These are phyloP conservation scores for Alternaria sp. DNA, from an alignment of 2,329 filamentous ascomycete genomes.

Conservation along the genomic window DNA sequence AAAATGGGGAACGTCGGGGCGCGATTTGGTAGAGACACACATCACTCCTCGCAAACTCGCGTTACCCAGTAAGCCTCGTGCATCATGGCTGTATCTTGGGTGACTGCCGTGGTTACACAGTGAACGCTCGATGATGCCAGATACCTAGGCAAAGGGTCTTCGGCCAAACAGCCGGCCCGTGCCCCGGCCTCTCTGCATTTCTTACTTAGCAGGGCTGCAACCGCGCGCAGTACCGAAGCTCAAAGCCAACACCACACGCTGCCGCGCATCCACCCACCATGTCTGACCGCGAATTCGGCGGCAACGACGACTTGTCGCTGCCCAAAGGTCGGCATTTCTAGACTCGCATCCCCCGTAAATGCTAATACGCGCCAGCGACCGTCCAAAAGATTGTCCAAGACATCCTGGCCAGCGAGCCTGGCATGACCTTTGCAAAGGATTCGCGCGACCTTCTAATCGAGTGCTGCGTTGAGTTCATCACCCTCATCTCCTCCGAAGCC, in stretches of 20 bases:
- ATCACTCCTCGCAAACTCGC: neutral
- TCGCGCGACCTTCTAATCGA: slow-evolving; percentile 95
- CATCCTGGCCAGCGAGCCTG: slow-evolving; percentile 78
- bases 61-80: neutral
- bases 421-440: slow-evolving; percentile 91
- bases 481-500: slow-evolving; percentile 95
- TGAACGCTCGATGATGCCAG: neutral
- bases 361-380: slow-evolving; percentile 58
- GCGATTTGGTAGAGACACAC: neutral
- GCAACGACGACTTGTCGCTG: slow-evolving; percentile 52
- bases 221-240: slow-evolving; percentile 5
- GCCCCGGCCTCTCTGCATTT: slow-evolving; percentile 6
- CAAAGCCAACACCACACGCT: slow-evolving; percentile 9
- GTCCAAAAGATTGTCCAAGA: slow-evolving; percentile 89
- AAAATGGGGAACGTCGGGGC: slow-evolving; percentile 6
- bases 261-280: slow-evolving; percentile 37
- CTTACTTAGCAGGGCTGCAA: slow-evolving; percentile 8
- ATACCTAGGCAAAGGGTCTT: slow-evolving; percentile 4
- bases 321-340: slow-evolving; percentile 44
- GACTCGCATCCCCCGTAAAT: neutral
- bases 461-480: slow-evolving; percentile 99
- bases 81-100: neutral
- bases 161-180: slow-evolving; percentile 17
- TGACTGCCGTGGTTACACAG: neutral
- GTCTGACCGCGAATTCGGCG: slow-evolving; percentile 53